These are phyloP conservation scores for Nicotiana paniculata DNA, from an alignment of 257 asterid genomes.

Conservation along the genomic window DNA sequence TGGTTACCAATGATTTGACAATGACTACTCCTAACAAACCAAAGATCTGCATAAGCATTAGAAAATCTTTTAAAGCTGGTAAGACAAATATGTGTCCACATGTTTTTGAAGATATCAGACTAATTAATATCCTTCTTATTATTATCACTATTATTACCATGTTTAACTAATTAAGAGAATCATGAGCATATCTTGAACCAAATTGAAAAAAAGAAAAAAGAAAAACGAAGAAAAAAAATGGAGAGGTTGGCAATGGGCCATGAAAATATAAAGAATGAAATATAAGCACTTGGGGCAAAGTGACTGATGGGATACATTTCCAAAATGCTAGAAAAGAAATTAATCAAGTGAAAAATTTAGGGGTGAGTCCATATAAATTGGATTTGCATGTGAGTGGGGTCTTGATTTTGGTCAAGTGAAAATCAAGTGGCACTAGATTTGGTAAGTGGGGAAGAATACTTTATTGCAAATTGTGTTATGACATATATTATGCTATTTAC, in stretches of 20 bases:
- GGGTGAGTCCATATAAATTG: not conserved
- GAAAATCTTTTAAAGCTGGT: conserved; percentile 20
- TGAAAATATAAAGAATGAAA: not conserved
- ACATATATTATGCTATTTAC: not conserved
- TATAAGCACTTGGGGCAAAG: not conserved
- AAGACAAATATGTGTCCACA: conserved; percentile 38
- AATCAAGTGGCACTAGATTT: not conserved
- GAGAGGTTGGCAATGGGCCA: not conserved
- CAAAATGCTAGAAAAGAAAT: not conserved
- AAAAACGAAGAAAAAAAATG: not conserved
- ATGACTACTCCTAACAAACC: conserved; percentile 6
- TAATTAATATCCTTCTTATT: conserved; percentile 12
- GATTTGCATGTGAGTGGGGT: conserved; percentile 11
- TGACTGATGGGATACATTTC: not conserved
- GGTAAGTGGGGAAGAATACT: not conserved
- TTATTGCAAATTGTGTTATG: not conserved
- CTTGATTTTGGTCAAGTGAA: not conserved
- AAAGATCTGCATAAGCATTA: not conserved
- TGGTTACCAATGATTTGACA: not conserved
- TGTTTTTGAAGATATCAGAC: conserved; percentile 23
- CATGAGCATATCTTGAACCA: not conserved
- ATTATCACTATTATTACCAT: not conserved
- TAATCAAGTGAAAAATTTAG: not conserved
- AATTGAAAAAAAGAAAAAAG: not conserved
- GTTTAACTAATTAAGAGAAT: not conserved